These are phyloP conservation scores for Lichtheimia ramosa DNA, from an alignment of 371 early-diverging fungal genomes.

Conservation along the genomic window DNA sequence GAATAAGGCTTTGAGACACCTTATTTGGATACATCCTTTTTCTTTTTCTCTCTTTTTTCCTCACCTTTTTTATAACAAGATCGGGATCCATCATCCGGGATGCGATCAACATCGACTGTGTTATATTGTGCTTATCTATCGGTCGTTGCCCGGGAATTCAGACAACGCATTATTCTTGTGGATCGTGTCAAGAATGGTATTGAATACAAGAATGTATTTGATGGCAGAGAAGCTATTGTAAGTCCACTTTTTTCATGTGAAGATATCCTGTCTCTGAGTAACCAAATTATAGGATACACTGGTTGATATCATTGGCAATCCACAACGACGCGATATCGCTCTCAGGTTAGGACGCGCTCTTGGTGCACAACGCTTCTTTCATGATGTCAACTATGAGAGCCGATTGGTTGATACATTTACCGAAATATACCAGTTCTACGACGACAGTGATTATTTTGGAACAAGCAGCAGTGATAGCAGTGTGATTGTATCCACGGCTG, in stretches of 20 bases:
- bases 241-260: background rate
- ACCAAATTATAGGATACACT: constrained; percentile 48
- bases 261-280: too few species aligned
- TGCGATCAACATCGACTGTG: background rate
- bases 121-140: constrained; percentile 77
- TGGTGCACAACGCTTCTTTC: constrained; percentile 79
- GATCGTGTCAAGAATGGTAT: constrained; percentile 75
- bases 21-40: background rate
- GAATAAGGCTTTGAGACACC: background rate
- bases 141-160: constrained; percentile 73
- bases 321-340: constrained; percentile 74
- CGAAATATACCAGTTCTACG: constrained; percentile 75
- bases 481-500: constrained; percentile 5
- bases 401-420: constrained; percentile 68
- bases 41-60: background rate
- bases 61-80: background rate
- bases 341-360: constrained; percentile 76
- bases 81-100: constrained; percentile 5
- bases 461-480: constrained; percentile 10
- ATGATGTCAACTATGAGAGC: constrained; percentile 80
- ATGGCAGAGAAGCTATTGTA: constrained; percentile 79
- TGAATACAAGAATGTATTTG: constrained; percentile 81
- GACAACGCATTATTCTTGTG: constrained; percentile 39
- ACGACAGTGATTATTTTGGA: constrained; percentile 13
- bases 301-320: constrained; percentile 62